Evolutionary conservation across 2,329 filamentous ascomycete genomes (phyloP).

Genomic region (Madurella mycetomatis): DNA sequence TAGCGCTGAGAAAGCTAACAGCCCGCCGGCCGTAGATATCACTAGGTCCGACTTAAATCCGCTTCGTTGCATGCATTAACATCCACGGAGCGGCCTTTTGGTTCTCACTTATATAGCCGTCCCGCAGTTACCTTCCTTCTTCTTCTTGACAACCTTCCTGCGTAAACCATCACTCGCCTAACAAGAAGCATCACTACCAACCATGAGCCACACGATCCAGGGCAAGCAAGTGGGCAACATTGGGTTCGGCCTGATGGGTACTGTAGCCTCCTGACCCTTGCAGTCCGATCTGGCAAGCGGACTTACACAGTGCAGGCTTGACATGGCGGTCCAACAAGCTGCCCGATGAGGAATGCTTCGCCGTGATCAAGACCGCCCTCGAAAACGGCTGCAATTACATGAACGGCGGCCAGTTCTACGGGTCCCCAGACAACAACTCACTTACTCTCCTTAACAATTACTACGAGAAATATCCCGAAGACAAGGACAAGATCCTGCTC

Average conservation of each 20-base stretch:
- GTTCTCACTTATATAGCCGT: too few relatives aligned
- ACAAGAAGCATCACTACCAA: slow-evolving; percentile 1
- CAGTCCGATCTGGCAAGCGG: neutral
- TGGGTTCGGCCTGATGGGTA: slow-evolving; percentile 54
- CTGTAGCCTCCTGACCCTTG: slow-evolving; percentile 11
- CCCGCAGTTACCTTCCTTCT: too few relatives aligned
- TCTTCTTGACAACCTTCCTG: too few relatives aligned
- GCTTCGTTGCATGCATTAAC: too few relatives aligned
- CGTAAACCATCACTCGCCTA: neutral
- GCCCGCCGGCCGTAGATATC: too few relatives aligned
- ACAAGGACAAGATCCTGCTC: slow-evolving; percentile 51
- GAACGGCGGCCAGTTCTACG: slow-evolving; percentile 44
- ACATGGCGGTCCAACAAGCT: slow-evolving; percentile 20
- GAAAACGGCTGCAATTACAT: slow-evolving; percentile 29
- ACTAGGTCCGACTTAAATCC: too few relatives aligned
- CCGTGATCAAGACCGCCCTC: slow-evolving; percentile 43
- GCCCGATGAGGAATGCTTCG: slow-evolving; percentile 35
- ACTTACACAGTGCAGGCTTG: slow-evolving; percentile 13
- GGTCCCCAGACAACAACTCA: slow-evolving; percentile 46
- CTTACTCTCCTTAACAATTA: slow-evolving; percentile 51
- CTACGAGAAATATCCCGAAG: slow-evolving; percentile 51
- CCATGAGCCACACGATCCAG: slow-evolving; percentile 33
- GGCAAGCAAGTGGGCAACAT: slow-evolving; percentile 45
- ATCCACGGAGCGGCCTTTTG: too few relatives aligned
- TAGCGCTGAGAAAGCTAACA: too few relatives aligned